Base-by-base conservation (phyloP, 345 rosid genomes). In the Adansonia digitata region DNA sequence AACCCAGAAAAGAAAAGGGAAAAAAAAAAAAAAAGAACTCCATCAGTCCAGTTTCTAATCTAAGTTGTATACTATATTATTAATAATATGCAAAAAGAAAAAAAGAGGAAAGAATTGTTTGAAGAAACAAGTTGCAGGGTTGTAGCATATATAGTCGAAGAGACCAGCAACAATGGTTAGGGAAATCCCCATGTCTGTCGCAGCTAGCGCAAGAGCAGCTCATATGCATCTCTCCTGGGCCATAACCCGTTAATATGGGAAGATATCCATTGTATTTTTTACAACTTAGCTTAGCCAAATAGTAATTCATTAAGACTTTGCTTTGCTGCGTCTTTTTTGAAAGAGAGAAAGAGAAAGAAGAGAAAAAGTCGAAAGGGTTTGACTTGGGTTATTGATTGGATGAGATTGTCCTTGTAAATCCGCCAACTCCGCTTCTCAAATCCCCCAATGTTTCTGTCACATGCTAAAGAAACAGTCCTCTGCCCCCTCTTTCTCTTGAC, bases 361-460 rank as follows among this genome's bases (percentile, higher is more conserved):
- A 39, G 27, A 39, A 39, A 39, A 65, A 11, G 8, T 18, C 27
- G 20, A 40, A 65, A 34, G 43, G 49, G 69, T 48, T 65, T 65
- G 69, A 65, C 69, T 40, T 10, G 34, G 34, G 34, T 31, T 31
- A 9, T 66, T 42, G 29, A 66, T 18, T 40, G 13, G 29, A 20
- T 48, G 2, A 48, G 42, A 18, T 17, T 26, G 74, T 34, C 60
- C 60, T 70, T 52, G 1, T 61, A 49, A 69, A 49, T 69, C 73
- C 73, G 31, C 57, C 60, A 17, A 69, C 45, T 68, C 39, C 31
- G 52, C 68, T 53, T 18, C 77, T 74, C 74, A 35, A 45, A 46
- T 77, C 77, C 57, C 31, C 53, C 51, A 7, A 35, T 29, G 57
- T 45, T 60, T 45, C 61, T 8, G 18, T 57, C 65, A 70, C 62